Evolutionary conservation across 371 early-diverging fungal species (phyloP), one percentile per base, ranked within the genome.

Genomic region (Mucor saturninus): DNA sequence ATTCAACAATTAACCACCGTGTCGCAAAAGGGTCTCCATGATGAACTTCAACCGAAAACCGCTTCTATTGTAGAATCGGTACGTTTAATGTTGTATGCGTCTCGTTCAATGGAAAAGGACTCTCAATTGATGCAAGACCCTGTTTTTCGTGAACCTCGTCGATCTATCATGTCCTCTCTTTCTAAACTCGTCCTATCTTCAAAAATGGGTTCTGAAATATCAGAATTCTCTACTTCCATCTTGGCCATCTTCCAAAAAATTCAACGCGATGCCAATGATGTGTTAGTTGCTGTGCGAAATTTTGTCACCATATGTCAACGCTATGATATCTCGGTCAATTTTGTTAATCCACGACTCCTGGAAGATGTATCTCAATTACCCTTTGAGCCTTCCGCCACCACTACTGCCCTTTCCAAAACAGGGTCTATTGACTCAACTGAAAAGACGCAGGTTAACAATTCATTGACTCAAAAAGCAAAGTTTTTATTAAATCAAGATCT

Each of bases 121-220:
- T 55, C 66, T 4, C 73, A 83, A 0, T 76, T 81, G 5, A 76
- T 90, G 65, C 78, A 84, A 45, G 76, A 81, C 39, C 86, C 74
- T 66, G 76, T 32, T 57, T 80, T 54, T 77, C 94, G 63, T 77
- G 87, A 74, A 71, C 82, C 64, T 76, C 86, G 69, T 88, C 84
- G 88, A 15, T 83, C 85, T 29, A 83, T 96, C 38, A 89, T 92
- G 81, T 85, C 87, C 4, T 76, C 91, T 0, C 79, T 95, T 4
- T 91, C 91, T 13, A 92, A 91, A 46, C 78, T 96, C 38, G 86
- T 92, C n/a, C 77, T 96, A 21, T 85, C 93, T 8, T 88, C 96
- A 5, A 91, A 93, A 59, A 83, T 91, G 39, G 94, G 94, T 0
- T 77, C 92, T 1, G 89, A 92, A 26, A 80, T 89, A 35, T 52